Conservation (phyloP, 768 basidiomycete genomes). For the Russula dissimulans region DNA sequence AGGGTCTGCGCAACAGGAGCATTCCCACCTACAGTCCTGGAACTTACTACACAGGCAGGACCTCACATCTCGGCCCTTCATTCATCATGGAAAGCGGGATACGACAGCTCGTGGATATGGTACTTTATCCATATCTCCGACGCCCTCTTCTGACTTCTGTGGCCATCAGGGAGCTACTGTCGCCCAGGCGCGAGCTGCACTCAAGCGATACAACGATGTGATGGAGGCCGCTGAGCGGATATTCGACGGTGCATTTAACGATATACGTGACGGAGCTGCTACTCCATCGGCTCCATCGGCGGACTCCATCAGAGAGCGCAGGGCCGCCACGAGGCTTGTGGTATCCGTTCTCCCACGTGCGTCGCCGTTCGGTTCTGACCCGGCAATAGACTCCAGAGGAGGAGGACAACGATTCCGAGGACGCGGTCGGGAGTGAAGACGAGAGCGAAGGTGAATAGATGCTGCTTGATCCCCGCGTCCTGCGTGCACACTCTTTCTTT, state of each 20-base stretch:
- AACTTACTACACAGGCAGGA: slow-evolving; percentile 8
- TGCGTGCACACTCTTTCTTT: background rate
- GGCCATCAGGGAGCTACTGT: slow-evolving; percentile 62
- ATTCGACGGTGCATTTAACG: slow-evolving; percentile 77
- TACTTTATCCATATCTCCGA: slow-evolving; percentile 1
- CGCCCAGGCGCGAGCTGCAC: slow-evolving; percentile 74
- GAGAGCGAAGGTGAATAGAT: slow-evolving; percentile 39
- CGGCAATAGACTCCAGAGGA: slow-evolving; percentile 49
- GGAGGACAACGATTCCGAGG: slow-evolving; percentile 41
- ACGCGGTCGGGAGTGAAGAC: slow-evolving; percentile 39
- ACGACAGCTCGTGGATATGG: slow-evolving; percentile 32
- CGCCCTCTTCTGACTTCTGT: background rate
- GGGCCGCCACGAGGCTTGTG: slow-evolving; percentile 9
- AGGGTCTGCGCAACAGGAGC: background rate
- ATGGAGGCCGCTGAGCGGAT: slow-evolving; percentile 85
- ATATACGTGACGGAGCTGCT: slow-evolving; percentile 50
- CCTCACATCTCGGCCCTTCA: background rate
- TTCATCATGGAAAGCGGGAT: slow-evolving; percentile 28
- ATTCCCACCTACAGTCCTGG: background rate
- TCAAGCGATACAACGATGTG: slow-evolving; percentile 77
- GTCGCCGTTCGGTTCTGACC: background rate
- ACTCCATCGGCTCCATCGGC: slow-evolving; percentile 20
- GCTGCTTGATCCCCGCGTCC: background rate
- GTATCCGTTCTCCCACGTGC: slow-evolving; percentile 2
- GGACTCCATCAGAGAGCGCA: background rate